A percentile compares a stretch with the other conserved stretches of the same genome.
Conservation (phyloP, 208 protist genomes). For the Strigomonas galati region DNA sequence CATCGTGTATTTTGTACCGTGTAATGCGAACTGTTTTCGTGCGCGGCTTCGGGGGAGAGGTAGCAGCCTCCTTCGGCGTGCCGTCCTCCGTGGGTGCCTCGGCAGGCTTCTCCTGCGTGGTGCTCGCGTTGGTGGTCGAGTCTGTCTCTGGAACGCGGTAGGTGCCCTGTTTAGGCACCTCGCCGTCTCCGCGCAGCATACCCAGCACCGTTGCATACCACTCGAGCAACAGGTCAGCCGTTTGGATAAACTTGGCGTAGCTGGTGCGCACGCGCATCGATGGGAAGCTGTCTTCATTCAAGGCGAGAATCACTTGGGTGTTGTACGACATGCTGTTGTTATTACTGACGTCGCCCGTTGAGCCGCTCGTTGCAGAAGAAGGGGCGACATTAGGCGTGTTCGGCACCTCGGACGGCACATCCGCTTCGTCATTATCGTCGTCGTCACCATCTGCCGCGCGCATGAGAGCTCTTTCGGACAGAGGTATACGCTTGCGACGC, state of each 20-base stretch:
- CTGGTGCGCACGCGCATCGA: slow-evolving; percentile 25
- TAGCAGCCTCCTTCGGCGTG: neutral
- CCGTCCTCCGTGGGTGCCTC: neutral
- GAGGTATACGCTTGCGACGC: slow-evolving; percentile 17
- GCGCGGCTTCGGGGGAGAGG: slow-evolving; percentile 1
- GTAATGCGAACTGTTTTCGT: slow-evolving; percentile 53
- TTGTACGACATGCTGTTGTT: neutral
- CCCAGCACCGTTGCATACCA: slow-evolving; percentile 46
- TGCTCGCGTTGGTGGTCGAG: neutral
- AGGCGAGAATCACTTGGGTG: slow-evolving; percentile 10
- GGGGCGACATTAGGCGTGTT: neutral
- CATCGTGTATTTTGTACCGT: slow-evolving; percentile 71
- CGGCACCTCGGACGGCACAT: neutral
- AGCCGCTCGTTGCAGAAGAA: neutral
- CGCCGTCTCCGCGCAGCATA: slow-evolving; percentile 42
- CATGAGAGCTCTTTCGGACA: slow-evolving; percentile 30
- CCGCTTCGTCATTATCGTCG: neutral
- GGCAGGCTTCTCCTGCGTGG: neutral
- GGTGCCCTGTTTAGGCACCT: slow-evolving; percentile 56
- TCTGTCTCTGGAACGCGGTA: slow-evolving; percentile 24
- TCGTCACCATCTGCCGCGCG: slow-evolving; percentile 7
- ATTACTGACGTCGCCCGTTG: neutral
- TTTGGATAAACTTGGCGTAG: slow-evolving; percentile 65
- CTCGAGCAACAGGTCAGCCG: slow-evolving; percentile 33
- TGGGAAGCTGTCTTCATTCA: slow-evolving; percentile 27